Evolutionary conservation across 164 flowering plant genomes (phyloP).

Genomic region (Annona squamosa): DNA sequence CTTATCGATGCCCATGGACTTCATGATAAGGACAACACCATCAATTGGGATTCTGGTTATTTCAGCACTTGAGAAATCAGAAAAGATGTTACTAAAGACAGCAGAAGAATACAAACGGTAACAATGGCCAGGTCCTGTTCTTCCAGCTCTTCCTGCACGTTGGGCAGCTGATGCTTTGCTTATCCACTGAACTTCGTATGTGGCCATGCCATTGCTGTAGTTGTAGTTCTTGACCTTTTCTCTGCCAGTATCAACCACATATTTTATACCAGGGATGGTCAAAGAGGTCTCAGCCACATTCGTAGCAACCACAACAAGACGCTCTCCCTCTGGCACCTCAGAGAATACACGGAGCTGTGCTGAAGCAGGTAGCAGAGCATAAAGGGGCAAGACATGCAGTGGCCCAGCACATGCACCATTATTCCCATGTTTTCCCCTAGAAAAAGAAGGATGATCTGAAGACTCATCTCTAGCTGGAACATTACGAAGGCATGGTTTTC

Average conservation of each 20-base stretch:
- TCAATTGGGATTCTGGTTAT: slow-evolving; percentile 84
- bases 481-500: slow-evolving; percentile 6
- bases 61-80: slow-evolving; percentile 74
- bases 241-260: slow-evolving; percentile 97
- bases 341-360: slow-evolving; percentile 86
- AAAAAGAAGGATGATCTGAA: slow-evolving; percentile 12
- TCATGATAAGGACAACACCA: slow-evolving; percentile 82
- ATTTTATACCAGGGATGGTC: slow-evolving; percentile 91
- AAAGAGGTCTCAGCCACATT: slow-evolving; percentile 99
- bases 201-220: slow-evolving; percentile 75
- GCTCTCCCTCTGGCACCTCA: slow-evolving; percentile 62
- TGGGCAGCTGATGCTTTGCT: slow-evolving; percentile 98
- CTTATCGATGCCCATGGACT: slow-evolving; percentile 85
- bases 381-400: slow-evolving; percentile 76
- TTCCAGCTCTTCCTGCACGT: slow-evolving; percentile 97
- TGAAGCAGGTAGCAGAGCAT: slow-evolving; percentile 91
- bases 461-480: slow-evolving; percentile 14
- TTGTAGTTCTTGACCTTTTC: slow-evolving; percentile 86
- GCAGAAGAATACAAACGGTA: slow-evolving; percentile 93
- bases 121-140: slow-evolving; percentile 97
- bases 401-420: slow-evolving; percentile 24
- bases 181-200: slow-evolving; percentile 86
- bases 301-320: slow-evolving; percentile 93
- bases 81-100: slow-evolving; percentile 55
- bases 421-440: slow-evolving; percentile 14